These are phyloP conservation scores for Diphasiastrum complanatum DNA, from an alignment of 83 land plant genomes.

Conservation along the genomic window DNA sequence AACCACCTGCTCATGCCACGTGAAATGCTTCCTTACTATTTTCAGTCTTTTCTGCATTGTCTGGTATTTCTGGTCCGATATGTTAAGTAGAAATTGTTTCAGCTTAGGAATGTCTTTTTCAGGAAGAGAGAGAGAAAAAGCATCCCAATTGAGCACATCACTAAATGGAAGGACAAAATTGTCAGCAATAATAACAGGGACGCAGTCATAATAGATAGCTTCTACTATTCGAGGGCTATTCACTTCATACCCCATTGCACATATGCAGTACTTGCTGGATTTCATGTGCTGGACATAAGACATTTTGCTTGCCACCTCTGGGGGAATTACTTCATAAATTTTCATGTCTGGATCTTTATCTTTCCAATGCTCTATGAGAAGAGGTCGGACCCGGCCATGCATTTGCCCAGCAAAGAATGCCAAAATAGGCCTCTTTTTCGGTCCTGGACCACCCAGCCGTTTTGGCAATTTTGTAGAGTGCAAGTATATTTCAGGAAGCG, in stretches of 20 bases:
- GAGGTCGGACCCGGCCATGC: constrained; percentile 42
- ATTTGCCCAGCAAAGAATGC: constrained; percentile 61
- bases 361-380: constrained; percentile 41
- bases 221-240: constrained; percentile 39
- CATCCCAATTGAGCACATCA: constrained; percentile 33
- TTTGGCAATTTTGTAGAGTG: constrained; percentile 6
- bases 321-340: constrained; percentile 33
- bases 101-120: constrained; percentile 28
- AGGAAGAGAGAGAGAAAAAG: constrained; percentile 26
- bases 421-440: constrained; percentile 31
- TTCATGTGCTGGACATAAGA: constrained; percentile 33
- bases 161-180: constrained; percentile 36
- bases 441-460: constrained; percentile 4
- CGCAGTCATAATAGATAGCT: constrained; percentile 36
- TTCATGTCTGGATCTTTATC: constrained; percentile 45
- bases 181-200: constrained; percentile 40
- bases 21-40: constrained; percentile 27
- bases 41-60: constrained; percentile 21
- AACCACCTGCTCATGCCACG: constrained; percentile 22
- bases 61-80: constrained; percentile 17
- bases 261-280: constrained; percentile 36
- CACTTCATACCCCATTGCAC: constrained; percentile 37
- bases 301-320: constrained; percentile 1
- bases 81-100: constrained; percentile 13
- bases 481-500: constrained; percentile 35